Conservation (phyloP, 2,329 filamentous ascomycete genomes). For the Trichoderma breve region DNA sequence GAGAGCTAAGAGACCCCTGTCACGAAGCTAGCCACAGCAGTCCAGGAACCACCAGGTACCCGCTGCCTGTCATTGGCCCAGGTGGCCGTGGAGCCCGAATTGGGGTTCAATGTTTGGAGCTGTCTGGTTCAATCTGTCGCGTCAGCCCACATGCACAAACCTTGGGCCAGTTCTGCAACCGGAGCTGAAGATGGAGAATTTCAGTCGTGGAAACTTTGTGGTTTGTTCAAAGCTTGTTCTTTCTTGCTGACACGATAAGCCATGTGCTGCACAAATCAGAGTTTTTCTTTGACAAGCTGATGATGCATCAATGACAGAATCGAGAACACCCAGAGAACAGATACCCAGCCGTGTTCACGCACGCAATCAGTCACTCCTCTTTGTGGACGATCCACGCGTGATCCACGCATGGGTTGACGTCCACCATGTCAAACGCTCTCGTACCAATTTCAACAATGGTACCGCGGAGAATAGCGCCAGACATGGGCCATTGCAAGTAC, state of each 20-base stretch:
- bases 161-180: not conserved
- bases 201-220: not conserved
- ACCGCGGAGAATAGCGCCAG: not conserved
- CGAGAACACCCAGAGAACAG: not conserved
- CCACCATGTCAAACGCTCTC: not conserved
- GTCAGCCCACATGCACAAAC: slow-evolving; percentile 15
- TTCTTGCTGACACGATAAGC: not conserved
- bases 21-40: not conserved
- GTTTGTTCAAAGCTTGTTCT: not conserved
- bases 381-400: not conserved
- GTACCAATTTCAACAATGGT: not conserved
- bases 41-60: slow-evolving; percentile 22
- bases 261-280: not conserved
- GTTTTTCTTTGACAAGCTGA: not conserved
- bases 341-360: not conserved
- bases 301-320: not conserved
- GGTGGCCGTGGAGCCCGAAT: not conserved
- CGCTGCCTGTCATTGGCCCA: slow-evolving; percentile 17
- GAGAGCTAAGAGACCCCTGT: slow-evolving; percentile 6
- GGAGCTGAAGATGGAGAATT: not conserved
- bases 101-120: not conserved
- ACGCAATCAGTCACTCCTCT: not conserved
- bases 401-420: slow-evolving; percentile 6
- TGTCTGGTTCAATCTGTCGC: not conserved
- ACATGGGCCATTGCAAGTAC: not conserved